phyloP scores from a whole-genome alignment of 164 flowering plant species.

The Piper betle region DNA sequence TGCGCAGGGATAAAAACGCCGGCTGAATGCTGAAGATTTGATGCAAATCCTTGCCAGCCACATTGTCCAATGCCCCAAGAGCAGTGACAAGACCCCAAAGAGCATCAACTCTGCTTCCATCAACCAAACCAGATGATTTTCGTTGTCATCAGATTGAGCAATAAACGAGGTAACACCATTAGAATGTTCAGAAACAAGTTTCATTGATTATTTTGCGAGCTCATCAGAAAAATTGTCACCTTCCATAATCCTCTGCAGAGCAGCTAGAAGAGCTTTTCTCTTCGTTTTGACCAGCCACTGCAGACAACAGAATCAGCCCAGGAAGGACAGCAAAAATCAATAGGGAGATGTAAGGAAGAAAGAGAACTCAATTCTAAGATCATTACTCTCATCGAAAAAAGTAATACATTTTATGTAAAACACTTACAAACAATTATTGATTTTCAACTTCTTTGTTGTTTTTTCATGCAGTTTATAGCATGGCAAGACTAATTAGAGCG shows the following conservation, averaged over 20 bases:
- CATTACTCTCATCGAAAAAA: too few relatives aligned
- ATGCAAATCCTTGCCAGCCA: conserved; percentile 72
- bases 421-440: too few relatives aligned
- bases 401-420: too few relatives aligned
- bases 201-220: background rate
- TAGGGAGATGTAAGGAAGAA: background rate
- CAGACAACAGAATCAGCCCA: background rate
- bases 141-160: background rate
- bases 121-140: conserved; percentile 1
- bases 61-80: conserved; percentile 77
- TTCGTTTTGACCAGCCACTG: conserved; percentile 75
- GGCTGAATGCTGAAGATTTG: conserved; percentile 41
- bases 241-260: conserved; percentile 72
- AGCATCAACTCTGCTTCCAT: conserved; percentile 65
- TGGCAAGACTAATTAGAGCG: too few relatives aligned
- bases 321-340: too few relatives aligned
- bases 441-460: too few relatives aligned
- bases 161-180: background rate
- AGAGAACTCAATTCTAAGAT: too few relatives aligned
- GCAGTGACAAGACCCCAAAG: conserved; percentile 69
- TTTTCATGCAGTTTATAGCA: too few relatives aligned
- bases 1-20: conserved; percentile 55
- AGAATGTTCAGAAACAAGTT: background rate
- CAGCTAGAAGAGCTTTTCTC: conserved; percentile 64
- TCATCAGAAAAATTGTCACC: conserved; percentile 26